These are phyloP conservation scores for Diaporthe vaccinii DNA, from an alignment of 2,329 filamentous ascomycete genomes.

Conservation along the genomic window DNA sequence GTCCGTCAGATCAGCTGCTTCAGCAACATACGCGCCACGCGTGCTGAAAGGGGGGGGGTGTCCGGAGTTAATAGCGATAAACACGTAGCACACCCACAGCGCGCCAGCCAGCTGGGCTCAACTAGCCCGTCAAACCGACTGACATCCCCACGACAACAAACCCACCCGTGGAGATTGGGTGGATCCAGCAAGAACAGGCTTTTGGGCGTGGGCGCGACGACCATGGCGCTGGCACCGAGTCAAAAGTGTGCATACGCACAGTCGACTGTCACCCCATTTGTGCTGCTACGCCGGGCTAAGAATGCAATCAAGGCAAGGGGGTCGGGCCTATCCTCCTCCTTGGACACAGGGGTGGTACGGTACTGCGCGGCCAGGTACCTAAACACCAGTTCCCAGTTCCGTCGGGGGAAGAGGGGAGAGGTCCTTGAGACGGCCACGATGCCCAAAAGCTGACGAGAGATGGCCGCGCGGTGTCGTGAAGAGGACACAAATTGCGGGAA, in stretches of 20 bases:
- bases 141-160: slow-evolving; percentile 13
- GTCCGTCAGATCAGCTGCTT: neutral
- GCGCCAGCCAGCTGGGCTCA: neutral
- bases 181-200: slow-evolving; percentile 14
- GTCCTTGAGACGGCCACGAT: neutral
- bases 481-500: neutral
- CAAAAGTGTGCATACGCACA: slow-evolving; percentile 19
- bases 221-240: neutral
- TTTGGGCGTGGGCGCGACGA: neutral
- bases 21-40: neutral
- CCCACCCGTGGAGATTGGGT: slow-evolving; percentile 29
- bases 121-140: slow-evolving; percentile 2
- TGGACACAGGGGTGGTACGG: neutral
- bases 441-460: neutral
- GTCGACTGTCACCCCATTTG: slow-evolving; percentile 15
- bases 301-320: neutral
- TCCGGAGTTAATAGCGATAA: neutral
- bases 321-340: neutral
- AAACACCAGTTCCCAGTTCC: neutral
- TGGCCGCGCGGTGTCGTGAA: neutral
- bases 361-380: neutral
- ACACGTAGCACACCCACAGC: slow-evolving; percentile 4
- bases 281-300: neutral
- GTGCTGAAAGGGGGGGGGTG: too few relatives aligned
- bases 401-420: neutral